Base-by-base conservation (phyloP, 129 eudicot genomes). In the Solidago caesia region DNA sequence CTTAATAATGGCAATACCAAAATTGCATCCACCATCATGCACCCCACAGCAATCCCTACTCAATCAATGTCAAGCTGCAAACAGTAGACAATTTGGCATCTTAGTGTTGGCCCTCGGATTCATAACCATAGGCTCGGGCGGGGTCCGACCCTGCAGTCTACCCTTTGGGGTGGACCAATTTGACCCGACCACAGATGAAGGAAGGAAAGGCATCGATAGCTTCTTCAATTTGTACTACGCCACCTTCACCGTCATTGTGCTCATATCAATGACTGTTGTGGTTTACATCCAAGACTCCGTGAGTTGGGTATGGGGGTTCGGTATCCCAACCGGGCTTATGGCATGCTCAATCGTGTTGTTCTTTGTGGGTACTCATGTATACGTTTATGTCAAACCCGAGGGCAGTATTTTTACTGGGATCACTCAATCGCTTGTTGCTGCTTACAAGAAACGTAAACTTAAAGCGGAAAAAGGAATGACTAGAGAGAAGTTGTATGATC, bases 141-240 rank as follows among this genome's bases (percentile, higher is more conserved):
- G 99, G 7, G 79, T 95, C 58, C 75, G 96, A 64, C 97, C 99
- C 5, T 95, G 99, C 70, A 95, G 87, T 82, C 43, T 95, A 2
- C 96, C 99, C 2, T 95, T 95, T 59, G 99, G 99, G 1, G 89
- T 91, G 7, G 99, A 95, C 65, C 99, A 95, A 46, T 95, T 95
- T 71, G 99, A 95, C 68, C 70, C 90, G 15, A 82, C 87, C 48
- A 95, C 99, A 0, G 90, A 89, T 10, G 89, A 91, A 78, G 99
- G 99, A 25, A 79, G 96, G 61, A 91, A 75, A 73, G 92, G 95
- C 14, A 95, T 95, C 26, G 84, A 77, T 46, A 95, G 99, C 56
- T 95, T 89, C 89, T 95, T 91, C 74, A 95, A 95, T 74, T 95
- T 96, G 99, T 95, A 95, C 70, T 95, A 91, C 85, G 76, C 86